Evolutionary conservation across 768 basidiomycete genomes (phyloP).

Genomic region (Tulasnella sp.): DNA sequence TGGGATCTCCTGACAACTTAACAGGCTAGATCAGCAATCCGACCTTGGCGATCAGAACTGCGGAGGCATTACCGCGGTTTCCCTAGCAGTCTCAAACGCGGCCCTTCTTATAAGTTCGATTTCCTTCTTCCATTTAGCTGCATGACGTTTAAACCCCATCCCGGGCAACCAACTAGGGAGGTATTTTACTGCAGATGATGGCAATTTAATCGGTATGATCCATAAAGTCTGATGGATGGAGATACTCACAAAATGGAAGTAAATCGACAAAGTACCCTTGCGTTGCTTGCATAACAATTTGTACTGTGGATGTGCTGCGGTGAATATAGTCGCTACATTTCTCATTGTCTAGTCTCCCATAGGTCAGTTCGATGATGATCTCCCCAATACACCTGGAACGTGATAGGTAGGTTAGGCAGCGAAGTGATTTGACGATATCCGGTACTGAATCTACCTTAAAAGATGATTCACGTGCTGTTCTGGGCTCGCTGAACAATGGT

Average conservation of each 20-base stretch:
- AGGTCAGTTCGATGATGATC: neutral
- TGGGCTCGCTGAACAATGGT: neutral
- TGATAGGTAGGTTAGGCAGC: neutral
- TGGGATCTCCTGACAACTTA: no score
- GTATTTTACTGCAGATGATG: constrained; percentile 4
- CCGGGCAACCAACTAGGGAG: constrained; percentile 23
- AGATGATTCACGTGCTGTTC: neutral
- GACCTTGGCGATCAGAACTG: no score
- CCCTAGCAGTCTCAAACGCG: neutral
- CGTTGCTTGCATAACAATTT: neutral
- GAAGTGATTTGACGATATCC: no score
- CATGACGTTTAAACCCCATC: constrained; percentile 10
- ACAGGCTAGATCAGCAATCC: no score
- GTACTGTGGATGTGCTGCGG: neutral
- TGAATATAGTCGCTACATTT: neutral
- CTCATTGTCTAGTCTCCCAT: neutral
- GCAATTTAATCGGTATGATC: no score
- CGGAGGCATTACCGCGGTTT: neutral
- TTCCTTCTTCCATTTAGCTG: neutral
- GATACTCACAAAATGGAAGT: constrained; percentile 7
- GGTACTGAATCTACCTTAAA: neutral
- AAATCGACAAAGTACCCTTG: neutral
- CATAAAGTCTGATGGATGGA: neutral
- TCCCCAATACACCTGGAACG: neutral
- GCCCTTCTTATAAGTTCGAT: no score